A percentile compares a stretch with the other conserved stretches of the same genome.
Conservation (phyloP, 2,329 filamentous ascomycete species). For the Pseudocercospora vitis region DNA sequence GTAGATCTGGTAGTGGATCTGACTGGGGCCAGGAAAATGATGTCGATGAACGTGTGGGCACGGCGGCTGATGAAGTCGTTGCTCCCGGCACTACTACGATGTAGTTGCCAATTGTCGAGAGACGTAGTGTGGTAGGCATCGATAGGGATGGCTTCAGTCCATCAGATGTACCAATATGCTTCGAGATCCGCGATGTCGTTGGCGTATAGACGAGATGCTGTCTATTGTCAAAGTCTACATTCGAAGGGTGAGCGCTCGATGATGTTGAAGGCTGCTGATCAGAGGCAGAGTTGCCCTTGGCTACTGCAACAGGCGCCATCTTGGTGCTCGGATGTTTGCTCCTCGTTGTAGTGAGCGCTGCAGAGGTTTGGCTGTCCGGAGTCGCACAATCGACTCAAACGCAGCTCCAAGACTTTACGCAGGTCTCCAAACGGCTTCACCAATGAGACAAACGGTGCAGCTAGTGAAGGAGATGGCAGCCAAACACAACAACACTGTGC, state of each 20-base stretch:
- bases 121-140: neutral
- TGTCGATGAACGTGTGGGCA: neutral
- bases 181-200: neutral
- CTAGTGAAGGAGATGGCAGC: neutral
- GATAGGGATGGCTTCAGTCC: neutral
- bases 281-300: neutral
- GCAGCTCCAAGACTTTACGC: no score
- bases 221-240: no score
- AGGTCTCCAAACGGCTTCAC: neutral
- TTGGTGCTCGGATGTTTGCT: neutral
- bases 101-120: neutral
- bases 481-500: neutral
- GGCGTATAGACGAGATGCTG: neutral
- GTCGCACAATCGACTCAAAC: no score
- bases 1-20: constrained; percentile 15
- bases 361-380: neutral
- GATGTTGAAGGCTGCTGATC: neutral
- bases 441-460: neutral
- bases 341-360: neutral
- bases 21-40: neutral
- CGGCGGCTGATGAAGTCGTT: neutral
- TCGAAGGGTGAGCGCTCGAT: no score
- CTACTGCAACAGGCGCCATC: neutral
- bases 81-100: neutral
- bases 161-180: neutral